Conservation (phyloP, 139 green algal genomes). For the Coccomyxa sp. region DNA sequence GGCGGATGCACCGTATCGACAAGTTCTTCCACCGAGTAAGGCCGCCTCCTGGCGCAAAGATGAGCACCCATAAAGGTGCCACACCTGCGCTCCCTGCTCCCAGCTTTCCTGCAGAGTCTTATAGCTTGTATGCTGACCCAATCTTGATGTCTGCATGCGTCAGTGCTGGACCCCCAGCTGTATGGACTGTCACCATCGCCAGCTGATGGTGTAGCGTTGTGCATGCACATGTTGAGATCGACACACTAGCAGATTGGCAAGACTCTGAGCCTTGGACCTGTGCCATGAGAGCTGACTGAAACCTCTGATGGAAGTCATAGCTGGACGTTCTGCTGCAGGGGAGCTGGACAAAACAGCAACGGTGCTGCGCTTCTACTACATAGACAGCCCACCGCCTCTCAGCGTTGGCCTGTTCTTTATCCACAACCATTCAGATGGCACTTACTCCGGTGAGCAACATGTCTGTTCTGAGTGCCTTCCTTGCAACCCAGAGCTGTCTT, state of each 20-base stretch:
- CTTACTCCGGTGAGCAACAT: not conserved
- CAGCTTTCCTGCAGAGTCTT: no score
- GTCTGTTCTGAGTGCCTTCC: not conserved
- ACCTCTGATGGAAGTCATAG: not conserved
- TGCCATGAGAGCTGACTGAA: no score
- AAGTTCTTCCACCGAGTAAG: conserved; percentile 5
- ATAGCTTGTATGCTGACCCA: no score
- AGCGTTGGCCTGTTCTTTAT: conserved; percentile 2
- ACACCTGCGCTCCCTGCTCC: no score
- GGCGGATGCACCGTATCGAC: conserved; percentile 8
- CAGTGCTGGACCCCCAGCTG: no score
- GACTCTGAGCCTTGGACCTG: no score
- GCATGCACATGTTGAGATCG: not conserved
- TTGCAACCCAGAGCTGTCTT: no score
- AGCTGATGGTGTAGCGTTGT: not conserved
- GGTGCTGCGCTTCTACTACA: conserved; percentile 10
- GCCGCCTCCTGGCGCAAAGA: not conserved
- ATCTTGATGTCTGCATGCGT: no score
- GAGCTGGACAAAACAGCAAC: not conserved
- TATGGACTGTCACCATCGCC: no score
- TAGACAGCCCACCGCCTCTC: not conserved
- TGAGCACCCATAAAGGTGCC: not conserved
- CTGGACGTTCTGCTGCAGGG: not conserved
- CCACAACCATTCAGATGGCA: conserved; percentile 10
- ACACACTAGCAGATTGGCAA: no score